These are phyloP conservation scores for Chloris gayana DNA, from an alignment of 176 grass and related monocot genomes.

Conservation along the genomic window DNA sequence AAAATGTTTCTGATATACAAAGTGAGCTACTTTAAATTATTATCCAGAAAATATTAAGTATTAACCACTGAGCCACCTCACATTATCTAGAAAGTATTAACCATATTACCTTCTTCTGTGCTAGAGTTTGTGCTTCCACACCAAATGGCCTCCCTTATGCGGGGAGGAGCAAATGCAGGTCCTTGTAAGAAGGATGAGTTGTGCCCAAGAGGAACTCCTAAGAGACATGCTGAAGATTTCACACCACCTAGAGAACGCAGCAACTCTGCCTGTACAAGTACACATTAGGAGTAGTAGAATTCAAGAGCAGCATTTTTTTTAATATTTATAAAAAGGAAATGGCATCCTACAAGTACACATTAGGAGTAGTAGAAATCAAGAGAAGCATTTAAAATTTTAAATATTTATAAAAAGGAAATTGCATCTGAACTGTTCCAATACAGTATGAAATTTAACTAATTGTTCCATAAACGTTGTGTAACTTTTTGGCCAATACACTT, in stretches of 20 bases:
- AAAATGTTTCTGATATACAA: background rate
- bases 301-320: background rate
- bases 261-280: constrained; percentile 64
- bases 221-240: constrained; percentile 73
- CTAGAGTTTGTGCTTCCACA: constrained; percentile 97
- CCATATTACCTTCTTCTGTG: constrained; percentile 86
- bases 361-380: no score
- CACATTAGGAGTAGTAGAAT: constrained; percentile 2
- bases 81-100: background rate
- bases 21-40: no score
- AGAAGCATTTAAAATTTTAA: no score
- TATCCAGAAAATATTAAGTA: no score
- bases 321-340: constrained; percentile 2
- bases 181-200: constrained; percentile 98
- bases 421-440: background rate
- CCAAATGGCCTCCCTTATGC: constrained; percentile 98
- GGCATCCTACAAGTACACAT: no score
- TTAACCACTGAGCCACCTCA: no score
- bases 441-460: background rate
- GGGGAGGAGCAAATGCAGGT: constrained; percentile 95
- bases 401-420: no score
- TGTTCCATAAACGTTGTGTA: background rate
- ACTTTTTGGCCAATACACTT: background rate
- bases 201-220: constrained; percentile 93
- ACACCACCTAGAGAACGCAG: constrained; percentile 72